Evolutionary conservation across 2,329 filamentous ascomycete species (phyloP), one percentile per base, ranked within the genome.

Genomic region (Aureobasidium sp.): DNA sequence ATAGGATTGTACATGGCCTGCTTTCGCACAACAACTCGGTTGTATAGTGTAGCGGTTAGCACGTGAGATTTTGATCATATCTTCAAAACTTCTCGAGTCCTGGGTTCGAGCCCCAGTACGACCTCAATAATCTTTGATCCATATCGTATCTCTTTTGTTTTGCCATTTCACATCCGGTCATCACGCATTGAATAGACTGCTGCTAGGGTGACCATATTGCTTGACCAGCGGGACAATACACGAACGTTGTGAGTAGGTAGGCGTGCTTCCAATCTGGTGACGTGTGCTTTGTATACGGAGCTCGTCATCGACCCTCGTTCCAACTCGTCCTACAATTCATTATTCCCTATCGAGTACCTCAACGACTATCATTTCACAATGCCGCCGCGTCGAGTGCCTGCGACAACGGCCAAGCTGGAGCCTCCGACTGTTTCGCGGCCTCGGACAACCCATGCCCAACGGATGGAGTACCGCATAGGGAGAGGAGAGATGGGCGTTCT

Each of bases 401-500:
- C 25, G 31, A 12, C 57, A 9, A 51, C 57, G 6, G 4, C 25
- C 22, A 60, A 51, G 34, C 34, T 62, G 22, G 51, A 53, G 12
- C 2, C 41, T 14, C 60, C 60, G 0, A 48, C 39, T 42, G 51
- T 22, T 7, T 22, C 60, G 45, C 41, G 47, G 36, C 63, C 69
- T 44, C 70, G 72, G 65, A 62, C 70, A 12, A 56, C 48, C 20
- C 55, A 58, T 36, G 47, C 55, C 20, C 73, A 78, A 39, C 75
- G 75, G 53, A 79, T 81, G 76, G 73, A 74, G 66, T 86, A 86
- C 72, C 78, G 77, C 64, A 84, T 87, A 64, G 82, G 76, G 15
- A 82, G 83, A 47, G 83, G 84, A 63, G 84, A 87, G 70, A 79
- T 81, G 70, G 82, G 82, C 59, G 84, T 87, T 11, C 73, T 87